phyloP scores from a whole-genome alignment of 345 rosid species.

The Gossypium anomalum region DNA sequence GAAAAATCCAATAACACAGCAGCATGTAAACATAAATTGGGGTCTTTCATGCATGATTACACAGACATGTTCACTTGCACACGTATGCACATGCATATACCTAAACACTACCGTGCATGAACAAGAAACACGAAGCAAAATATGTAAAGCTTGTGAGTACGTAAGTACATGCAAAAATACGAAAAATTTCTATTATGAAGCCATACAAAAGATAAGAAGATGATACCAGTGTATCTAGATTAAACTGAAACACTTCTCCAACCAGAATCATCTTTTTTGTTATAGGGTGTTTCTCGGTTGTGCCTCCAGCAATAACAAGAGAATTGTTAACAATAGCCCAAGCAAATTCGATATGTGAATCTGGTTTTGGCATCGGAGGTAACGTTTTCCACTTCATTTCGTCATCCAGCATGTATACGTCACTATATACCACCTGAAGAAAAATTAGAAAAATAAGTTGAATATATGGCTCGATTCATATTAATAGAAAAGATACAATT shows the following conservation, averaged over 20 bases:
- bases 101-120: background rate
- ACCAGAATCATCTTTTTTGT: constrained; percentile 90
- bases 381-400: constrained; percentile 85
- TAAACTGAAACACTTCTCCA: constrained; percentile 79
- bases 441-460: background rate
- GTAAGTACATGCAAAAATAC: background rate
- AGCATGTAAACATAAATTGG: background rate
- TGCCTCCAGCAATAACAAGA: constrained; percentile 81
- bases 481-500: background rate
- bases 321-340: constrained; percentile 90
- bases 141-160: background rate
- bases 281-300: constrained; percentile 87
- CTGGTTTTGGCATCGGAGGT: constrained; percentile 85
- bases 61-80: background rate
- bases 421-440: constrained; percentile 75
- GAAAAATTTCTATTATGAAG: background rate
- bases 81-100: background rate
- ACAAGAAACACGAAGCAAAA: background rate
- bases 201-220: constrained; percentile 4
- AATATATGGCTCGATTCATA: background rate
- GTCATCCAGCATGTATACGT: constrained; percentile 85
- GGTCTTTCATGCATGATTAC: background rate
- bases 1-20: background rate
- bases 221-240: constrained; percentile 69
- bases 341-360: constrained; percentile 94